A percentile compares a stretch with the other conserved stretches of the same genome.
Conservation (phyloP, 2,329 filamentous ascomycete species). For the Paecilomyces fulvus region DNA sequence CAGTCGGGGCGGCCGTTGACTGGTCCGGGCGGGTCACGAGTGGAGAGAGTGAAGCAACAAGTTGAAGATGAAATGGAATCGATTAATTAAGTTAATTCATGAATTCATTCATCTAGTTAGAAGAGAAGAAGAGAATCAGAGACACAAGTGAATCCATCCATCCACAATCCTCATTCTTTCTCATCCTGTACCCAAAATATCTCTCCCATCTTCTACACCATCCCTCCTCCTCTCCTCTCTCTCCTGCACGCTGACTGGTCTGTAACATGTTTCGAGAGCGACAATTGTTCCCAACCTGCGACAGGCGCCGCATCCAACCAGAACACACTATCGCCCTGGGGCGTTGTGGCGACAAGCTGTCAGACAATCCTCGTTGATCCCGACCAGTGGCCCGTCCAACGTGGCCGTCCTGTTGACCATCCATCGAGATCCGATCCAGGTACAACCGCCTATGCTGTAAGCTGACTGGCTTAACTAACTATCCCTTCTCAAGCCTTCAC, state of each 20-base stretch:
- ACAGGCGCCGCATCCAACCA: constrained; percentile 9
- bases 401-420: constrained; percentile 14
- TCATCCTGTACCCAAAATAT: too few relatives aligned
- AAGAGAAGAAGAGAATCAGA: too few relatives aligned
- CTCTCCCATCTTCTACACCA: too few relatives aligned
- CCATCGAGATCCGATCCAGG: constrained; percentile 11
- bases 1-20: constrained; percentile 1
- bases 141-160: too few relatives aligned
- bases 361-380: too few relatives aligned
- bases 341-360: too few relatives aligned
- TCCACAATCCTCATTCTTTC: too few relatives aligned
- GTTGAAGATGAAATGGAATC: too few relatives aligned
- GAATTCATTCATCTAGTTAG: too few relatives aligned
- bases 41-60: not conserved
- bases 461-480: constrained; percentile 3
- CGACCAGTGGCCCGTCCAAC: constrained; percentile 6
- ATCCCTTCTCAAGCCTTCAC: not conserved
- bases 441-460: constrained; percentile 5
- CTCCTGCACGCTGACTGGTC: constrained; percentile 2
- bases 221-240: not conserved
- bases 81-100: too few relatives aligned
- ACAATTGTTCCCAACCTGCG: not conserved
- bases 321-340: not conserved
- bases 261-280: not conserved
- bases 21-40: constrained; percentile 4